Evolutionary conservation across 2,329 filamentous ascomycete genomes (phyloP).

Genomic region (Colletotrichum liriopes): DNA sequence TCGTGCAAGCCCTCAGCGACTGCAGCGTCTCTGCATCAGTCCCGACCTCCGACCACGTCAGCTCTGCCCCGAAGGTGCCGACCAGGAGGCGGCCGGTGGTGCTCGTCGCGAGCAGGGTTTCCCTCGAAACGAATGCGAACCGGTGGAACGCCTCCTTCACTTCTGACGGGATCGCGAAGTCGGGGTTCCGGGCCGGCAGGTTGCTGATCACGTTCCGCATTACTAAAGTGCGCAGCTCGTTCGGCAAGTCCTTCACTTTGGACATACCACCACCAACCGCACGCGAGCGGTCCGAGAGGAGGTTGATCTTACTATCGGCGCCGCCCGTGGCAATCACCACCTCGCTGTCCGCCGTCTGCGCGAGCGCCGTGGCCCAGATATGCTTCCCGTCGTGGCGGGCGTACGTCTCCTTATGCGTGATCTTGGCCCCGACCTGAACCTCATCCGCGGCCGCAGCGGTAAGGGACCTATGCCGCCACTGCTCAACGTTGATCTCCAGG

Average conservation of each 20-base stretch:
- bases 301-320: constrained; percentile 80
- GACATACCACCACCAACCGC: not conserved
- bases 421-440: constrained; percentile 44
- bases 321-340: constrained; percentile 80
- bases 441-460: constrained; percentile 27
- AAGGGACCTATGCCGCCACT: constrained; percentile 33
- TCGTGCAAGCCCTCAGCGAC: constrained; percentile 64
- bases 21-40: constrained; percentile 52
- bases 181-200: constrained; percentile 46
- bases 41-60: constrained; percentile 61
- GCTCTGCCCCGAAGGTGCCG: constrained; percentile 53
- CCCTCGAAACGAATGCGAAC: constrained; percentile 74
- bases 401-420: constrained; percentile 70
- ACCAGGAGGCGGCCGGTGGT: constrained; percentile 73
- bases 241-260: constrained; percentile 18
- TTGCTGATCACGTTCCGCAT: constrained; percentile 52
- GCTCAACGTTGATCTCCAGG: constrained; percentile 57
- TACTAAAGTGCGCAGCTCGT: constrained; percentile 48
- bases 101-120: constrained; percentile 70
- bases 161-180: constrained; percentile 48
- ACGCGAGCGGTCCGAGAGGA: constrained; percentile 55
- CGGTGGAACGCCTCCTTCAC: constrained; percentile 67
- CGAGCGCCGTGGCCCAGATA: constrained; percentile 81
- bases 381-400: constrained; percentile 88
- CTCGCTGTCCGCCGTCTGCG: constrained; percentile 49